Percentiles rank a stretch among this genome's conserved stretches.
phyloP scores from a whole-genome alignment of 176 grass and related monocot species.

The Neostapfia colusana region DNA sequence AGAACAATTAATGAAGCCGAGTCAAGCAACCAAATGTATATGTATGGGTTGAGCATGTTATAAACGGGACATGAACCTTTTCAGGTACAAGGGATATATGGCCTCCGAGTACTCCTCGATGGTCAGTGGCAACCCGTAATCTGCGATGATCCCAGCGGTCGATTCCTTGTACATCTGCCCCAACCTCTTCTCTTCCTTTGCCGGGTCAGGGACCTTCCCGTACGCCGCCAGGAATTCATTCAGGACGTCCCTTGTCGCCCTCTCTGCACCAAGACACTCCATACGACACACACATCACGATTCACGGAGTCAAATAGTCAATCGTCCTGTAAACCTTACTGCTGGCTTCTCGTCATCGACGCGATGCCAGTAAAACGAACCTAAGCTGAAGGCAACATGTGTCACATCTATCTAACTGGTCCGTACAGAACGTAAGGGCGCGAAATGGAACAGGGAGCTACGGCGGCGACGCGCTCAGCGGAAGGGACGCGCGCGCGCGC shows the following conservation, averaged over 20 bases:
- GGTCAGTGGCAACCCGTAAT: slow-evolving; percentile 70
- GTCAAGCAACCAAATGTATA: background rate
- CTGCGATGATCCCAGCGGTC: slow-evolving; percentile 60
- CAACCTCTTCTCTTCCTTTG: slow-evolving; percentile 63
- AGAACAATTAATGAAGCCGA: slow-evolving; percentile 7
- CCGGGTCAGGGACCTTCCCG: slow-evolving; percentile 58
- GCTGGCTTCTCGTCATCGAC: background rate
- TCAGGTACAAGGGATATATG: slow-evolving; percentile 69
- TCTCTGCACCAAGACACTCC: slow-evolving; percentile 49
- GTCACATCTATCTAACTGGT: background rate
- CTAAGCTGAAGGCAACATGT: background rate
- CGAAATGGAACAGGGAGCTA: background rate
- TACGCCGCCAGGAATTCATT: slow-evolving; percentile 66
- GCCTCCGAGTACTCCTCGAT: slow-evolving; percentile 63
- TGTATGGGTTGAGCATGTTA: background rate
- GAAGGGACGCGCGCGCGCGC: background rate
- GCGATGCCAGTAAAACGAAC: background rate
- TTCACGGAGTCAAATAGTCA: background rate
- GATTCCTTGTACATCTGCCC: slow-evolving; percentile 78
- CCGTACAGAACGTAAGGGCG: too few species aligned
- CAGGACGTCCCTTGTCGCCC: slow-evolving; percentile 57
- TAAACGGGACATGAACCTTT: slow-evolving; percentile 46
- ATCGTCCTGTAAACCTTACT: background rate
- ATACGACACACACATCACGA: background rate
- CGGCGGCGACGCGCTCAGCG: background rate